Percentiles rank a stretch among this genome's conserved stretches.
phyloP scores from a whole-genome alignment of 73 alveolate genomes.

The Diophrys appendiculata region DNA sequence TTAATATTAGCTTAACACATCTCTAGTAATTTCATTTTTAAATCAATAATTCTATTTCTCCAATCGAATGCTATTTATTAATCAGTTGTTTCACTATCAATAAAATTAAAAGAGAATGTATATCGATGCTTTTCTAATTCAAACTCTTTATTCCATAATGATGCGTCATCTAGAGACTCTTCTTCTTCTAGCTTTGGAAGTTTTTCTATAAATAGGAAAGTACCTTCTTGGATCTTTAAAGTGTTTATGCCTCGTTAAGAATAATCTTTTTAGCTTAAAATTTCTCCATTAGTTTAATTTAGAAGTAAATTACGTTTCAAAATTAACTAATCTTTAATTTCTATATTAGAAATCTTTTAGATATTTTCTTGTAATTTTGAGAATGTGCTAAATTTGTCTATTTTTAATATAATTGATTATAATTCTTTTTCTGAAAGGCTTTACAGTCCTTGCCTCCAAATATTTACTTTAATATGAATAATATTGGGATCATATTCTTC shows the following conservation, averaged over 20 bases:
- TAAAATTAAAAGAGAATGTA: conserved; percentile 41
- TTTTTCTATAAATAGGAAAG: conserved; percentile 15
- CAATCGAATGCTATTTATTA: conserved; percentile 11
- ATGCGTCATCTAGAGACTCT: background rate
- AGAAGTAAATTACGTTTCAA: conserved; percentile 15
- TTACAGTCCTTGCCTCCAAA: conserved; percentile 18
- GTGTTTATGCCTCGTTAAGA: background rate
- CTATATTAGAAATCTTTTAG: background rate
- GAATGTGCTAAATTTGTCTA: conserved; percentile 6
- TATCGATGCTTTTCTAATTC: conserved; percentile 47
- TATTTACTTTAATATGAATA: background rate
- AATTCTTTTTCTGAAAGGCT: conserved; percentile 7
- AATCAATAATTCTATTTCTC: conserved; percentile 21
- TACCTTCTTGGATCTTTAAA: conserved; percentile 23
- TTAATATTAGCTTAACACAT: conserved; percentile 14
- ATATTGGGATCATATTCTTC: conserved; percentile 32
- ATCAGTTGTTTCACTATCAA: conserved; percentile 5
- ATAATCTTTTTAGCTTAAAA: background rate
- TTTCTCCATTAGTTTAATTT: conserved; percentile 8
- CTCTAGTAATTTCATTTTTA: conserved; percentile 2
- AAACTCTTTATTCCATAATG: conserved; percentile 43
- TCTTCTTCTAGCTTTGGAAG: background rate
- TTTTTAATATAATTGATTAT: background rate
- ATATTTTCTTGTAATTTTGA: background rate
- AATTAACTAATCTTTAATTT: background rate